These are phyloP conservation scores for Echria macrotheca DNA, from an alignment of 495 filamentous ascomycete genomes.

Conservation along the genomic window DNA sequence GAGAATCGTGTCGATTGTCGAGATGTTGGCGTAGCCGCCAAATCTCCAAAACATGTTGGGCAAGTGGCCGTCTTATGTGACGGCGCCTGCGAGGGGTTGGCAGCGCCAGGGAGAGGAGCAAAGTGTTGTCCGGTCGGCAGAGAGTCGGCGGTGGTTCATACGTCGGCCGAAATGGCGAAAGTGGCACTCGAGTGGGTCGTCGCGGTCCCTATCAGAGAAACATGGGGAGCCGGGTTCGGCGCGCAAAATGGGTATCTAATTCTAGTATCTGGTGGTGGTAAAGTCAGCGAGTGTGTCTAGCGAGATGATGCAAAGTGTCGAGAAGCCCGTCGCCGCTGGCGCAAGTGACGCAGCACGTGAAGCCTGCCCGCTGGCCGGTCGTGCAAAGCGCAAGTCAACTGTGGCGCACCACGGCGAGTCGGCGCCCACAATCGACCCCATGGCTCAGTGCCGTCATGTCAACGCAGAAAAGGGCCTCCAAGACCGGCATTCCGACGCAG, in stretches of 20 bases:
- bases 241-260: conserved; percentile 26
- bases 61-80: conserved; percentile 31
- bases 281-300: conserved; percentile 10
- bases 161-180: conserved; percentile 5
- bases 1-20: conserved; percentile 90
- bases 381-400: too few relatives aligned
- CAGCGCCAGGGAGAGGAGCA: neutral
- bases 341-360: conserved; percentile 1
- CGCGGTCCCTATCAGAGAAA: neutral
- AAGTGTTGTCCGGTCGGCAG: neutral
- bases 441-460: too few relatives aligned
- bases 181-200: conserved; percentile 1
- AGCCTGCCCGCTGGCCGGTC: neutral
- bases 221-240: conserved; percentile 7
- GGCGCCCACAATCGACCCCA: too few relatives aligned
- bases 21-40: conserved; percentile 95
- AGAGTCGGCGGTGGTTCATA: conserved; percentile 10
- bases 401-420: too few relatives aligned
- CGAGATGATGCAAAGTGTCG: neutral
- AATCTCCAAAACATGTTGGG: conserved; percentile 97
- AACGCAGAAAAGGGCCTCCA: too few relatives aligned
- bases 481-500: neutral
- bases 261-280: conserved; percentile 27
- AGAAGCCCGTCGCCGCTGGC: neutral
- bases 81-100: conserved; percentile 26